These are phyloP conservation scores for Scheffersomyces spartinae DNA, from an alignment of 805 yeast species.

Conservation along the genomic window DNA sequence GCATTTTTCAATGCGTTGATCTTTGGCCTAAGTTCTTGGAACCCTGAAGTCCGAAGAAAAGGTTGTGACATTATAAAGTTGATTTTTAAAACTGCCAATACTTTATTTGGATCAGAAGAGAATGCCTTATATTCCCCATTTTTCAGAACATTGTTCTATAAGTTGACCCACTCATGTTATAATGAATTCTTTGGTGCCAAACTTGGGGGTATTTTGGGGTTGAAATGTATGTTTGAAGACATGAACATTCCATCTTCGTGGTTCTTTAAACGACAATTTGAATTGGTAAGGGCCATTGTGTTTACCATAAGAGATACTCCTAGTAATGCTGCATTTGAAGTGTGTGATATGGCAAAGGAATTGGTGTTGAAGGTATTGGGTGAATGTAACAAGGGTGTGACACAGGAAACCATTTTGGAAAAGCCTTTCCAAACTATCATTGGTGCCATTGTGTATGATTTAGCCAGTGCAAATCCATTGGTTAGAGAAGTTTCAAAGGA, in stretches of 20 bases:
- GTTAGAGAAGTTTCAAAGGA: conserved; percentile 77
- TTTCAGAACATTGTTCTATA: conserved; percentile 63
- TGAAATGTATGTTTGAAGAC: conserved; percentile 61
- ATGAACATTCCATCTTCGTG: conserved; percentile 58
- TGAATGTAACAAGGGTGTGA: conserved; percentile 52
- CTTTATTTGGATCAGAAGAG: conserved; percentile 56
- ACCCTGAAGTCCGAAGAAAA: conserved; percentile 53
- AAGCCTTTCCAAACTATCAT: conserved; percentile 72
- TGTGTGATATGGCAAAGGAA: conserved; percentile 58
- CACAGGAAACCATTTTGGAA: conserved; percentile 50
- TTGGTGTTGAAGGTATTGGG: conserved; percentile 53
- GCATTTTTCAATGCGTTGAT: conserved; percentile 65
- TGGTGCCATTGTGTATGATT: conserved; percentile 85
- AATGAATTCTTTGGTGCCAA: conserved; percentile 81
- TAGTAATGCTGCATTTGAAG: conserved; percentile 73
- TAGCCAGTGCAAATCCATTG: conserved; percentile 75
- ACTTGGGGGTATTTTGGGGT: conserved; percentile 81
- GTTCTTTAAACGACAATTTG: conserved; percentile 70
- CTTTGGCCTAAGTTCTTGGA: conserved; percentile 70
- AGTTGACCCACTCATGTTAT: conserved; percentile 83
- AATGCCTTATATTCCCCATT: conserved; percentile 64
- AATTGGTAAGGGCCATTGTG: conserved; percentile 73
- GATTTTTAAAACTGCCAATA: conserved; percentile 48
- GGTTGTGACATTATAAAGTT: conserved; percentile 58
- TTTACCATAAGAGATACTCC: conserved; percentile 89